These are phyloP conservation scores for Syzygium syzygioides DNA, from an alignment of 441 rosid species.

Conservation along the genomic window DNA sequence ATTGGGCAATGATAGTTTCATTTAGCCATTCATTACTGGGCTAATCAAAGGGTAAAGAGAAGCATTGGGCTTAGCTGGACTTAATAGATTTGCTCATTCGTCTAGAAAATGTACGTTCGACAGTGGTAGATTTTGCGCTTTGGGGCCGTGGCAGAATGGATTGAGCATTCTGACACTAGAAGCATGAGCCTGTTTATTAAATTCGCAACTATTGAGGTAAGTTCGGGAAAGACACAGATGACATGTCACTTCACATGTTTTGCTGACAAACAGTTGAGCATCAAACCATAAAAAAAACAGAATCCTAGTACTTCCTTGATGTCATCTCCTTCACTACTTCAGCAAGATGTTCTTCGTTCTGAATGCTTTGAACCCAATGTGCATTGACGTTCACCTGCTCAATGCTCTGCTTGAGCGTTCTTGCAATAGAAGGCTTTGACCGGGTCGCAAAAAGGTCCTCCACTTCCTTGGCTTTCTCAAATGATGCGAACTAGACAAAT, in stretches of 20 bases:
- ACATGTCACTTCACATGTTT: not conserved
- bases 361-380: conserved; percentile 67
- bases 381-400: conserved; percentile 71
- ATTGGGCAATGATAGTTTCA: not conserved
- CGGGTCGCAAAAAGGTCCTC: conserved; percentile 77
- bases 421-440: conserved; percentile 42
- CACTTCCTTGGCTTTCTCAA: conserved; percentile 69
- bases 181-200: not conserved
- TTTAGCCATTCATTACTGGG: not conserved
- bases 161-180: too few relatives aligned
- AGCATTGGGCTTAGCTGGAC: not conserved
- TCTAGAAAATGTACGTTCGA: not conserved
- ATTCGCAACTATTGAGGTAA: not conserved
- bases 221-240: not conserved
- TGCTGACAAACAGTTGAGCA: accelerated
- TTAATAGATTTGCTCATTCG: not conserved
- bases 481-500: conserved; percentile 64
- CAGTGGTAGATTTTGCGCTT: not conserved
- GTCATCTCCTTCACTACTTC: conserved; percentile 50
- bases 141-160: not conserved
- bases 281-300: not conserved
- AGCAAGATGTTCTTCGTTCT: conserved; percentile 40
- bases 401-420: conserved; percentile 95
- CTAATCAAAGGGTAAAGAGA: not conserved
- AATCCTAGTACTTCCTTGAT: not conserved